Conservation (phyloP, 257 asterid genomes). For the Verbena officinalis region DNA sequence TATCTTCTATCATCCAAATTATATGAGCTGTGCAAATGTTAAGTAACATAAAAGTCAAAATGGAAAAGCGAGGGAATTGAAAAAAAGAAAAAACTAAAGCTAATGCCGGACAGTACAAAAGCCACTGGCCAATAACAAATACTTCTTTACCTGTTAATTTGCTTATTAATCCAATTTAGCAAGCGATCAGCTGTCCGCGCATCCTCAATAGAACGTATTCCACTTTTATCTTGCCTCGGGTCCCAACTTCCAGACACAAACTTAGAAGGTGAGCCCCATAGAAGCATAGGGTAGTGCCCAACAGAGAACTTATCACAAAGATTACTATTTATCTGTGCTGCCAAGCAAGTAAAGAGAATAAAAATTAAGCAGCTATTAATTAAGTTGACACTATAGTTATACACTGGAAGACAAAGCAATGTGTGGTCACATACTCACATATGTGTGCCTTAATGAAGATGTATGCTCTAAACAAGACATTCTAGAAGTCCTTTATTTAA, state of each 20-base stretch:
- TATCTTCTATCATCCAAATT: conserved; percentile 57
- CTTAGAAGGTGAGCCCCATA: conserved; percentile 65
- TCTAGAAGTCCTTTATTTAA: neutral
- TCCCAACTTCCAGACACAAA: conserved; percentile 59
- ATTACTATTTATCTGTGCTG: conserved; percentile 66
- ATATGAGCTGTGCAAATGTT: conserved; percentile 49
- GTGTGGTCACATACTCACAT: neutral
- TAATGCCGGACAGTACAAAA: neutral
- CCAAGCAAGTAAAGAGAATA: conserved; percentile 45
- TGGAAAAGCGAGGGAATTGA: too few species aligned
- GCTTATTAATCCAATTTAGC: conserved; percentile 62
- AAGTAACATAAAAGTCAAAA: conserved; percentile 8
- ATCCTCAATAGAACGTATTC: conserved; percentile 45
- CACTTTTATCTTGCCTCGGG: conserved; percentile 51
- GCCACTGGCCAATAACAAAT: neutral
- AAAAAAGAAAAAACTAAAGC: neutral
- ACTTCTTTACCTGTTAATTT: conserved; percentile 51
- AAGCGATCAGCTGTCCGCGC: conserved; percentile 52
- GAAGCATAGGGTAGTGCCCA: conserved; percentile 56
- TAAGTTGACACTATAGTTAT: neutral
- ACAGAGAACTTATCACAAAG: conserved; percentile 67
- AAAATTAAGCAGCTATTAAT: conserved; percentile 32
- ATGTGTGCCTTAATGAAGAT: too few species aligned
- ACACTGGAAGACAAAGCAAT: neutral
- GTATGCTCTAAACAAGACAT: too few species aligned